Evolutionary conservation across 306 rosid genomes (phyloP).

Genomic region (Mimosa bimucronata): DNA sequence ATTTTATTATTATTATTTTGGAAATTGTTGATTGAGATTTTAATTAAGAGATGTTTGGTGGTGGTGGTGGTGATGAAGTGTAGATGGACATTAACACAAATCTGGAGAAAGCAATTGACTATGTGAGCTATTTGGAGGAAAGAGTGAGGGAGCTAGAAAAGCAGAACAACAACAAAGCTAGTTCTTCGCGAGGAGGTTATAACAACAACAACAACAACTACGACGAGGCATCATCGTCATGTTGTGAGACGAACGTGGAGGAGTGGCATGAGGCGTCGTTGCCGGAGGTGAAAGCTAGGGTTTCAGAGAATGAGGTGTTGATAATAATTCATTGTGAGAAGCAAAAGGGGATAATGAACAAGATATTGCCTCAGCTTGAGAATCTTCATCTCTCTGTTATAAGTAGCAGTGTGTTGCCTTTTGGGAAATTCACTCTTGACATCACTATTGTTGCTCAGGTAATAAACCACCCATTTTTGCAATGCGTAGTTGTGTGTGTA

Average conservation of each 20-base stretch:
- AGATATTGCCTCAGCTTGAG: conserved; percentile 40
- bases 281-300: conserved; percentile 39
- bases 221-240: background rate
- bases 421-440: conserved; percentile 41
- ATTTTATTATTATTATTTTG: background rate
- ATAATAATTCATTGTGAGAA: conserved; percentile 44
- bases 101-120: conserved; percentile 37
- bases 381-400: conserved; percentile 37
- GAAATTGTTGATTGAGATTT: background rate
- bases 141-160: conserved; percentile 47
- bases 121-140: conserved; percentile 40
- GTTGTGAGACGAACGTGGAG: background rate
- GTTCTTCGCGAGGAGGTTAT: background rate
- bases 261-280: background rate
- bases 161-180: conserved; percentile 2
- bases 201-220: background rate
- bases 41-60: conserved; percentile 3
- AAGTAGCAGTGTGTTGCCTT: conserved; percentile 43
- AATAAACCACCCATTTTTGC: too few species aligned
- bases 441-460: conserved; percentile 49
- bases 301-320: conserved; percentile 33
- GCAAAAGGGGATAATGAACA: conserved; percentile 37
- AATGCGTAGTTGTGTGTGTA: too few species aligned
- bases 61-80: background rate
- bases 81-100: conserved; percentile 38